A percentile compares a stretch with the other conserved stretches of the same genome.
These are phyloP conservation scores for Neonectria sp. DNA, from an alignment of 2,329 filamentous ascomycete genomes.

Conservation along the genomic window DNA sequence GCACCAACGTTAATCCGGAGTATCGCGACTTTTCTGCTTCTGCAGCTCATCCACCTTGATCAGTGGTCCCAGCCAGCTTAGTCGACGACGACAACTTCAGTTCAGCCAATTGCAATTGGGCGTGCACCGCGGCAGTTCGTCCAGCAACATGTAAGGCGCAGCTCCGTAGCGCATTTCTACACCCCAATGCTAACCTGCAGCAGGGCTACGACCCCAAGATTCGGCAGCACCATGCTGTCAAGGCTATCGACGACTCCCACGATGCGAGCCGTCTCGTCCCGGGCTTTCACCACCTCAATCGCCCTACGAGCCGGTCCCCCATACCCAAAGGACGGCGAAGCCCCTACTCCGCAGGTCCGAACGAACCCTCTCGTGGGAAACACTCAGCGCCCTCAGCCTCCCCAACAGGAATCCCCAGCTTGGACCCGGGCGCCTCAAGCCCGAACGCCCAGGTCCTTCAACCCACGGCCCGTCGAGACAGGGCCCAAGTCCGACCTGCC, in stretches of 20 bases:
- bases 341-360: constrained; percentile 31
- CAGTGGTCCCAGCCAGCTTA: constrained; percentile 24
- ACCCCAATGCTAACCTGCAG: constrained; percentile 16
- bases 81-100: constrained; percentile 35
- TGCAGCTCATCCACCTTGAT: constrained; percentile 26
- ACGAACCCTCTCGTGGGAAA: constrained; percentile 53
- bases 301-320: constrained; percentile 43
- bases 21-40: constrained; percentile 48
- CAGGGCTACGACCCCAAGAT: constrained; percentile 48
- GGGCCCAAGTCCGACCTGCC: constrained; percentile 5
- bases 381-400: constrained; percentile 33
- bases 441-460: constrained; percentile 23
- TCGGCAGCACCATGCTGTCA: constrained; percentile 51
- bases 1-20: constrained; percentile 51
- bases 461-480: neutral
- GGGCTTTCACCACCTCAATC: constrained; percentile 53
- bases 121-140: constrained; percentile 23
- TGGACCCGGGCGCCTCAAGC: constrained; percentile 15
- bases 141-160: constrained; percentile 41
- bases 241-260: constrained; percentile 46
- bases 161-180: accelerated
- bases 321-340: constrained; percentile 10
- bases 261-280: constrained; percentile 33
- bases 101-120: constrained; percentile 45
- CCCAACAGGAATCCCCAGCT: constrained; percentile 12